Evolutionary conservation across 345 rosid species (phyloP), one percentile per base, ranked within the genome.

Genomic region (Ceriops tagal): DNA sequence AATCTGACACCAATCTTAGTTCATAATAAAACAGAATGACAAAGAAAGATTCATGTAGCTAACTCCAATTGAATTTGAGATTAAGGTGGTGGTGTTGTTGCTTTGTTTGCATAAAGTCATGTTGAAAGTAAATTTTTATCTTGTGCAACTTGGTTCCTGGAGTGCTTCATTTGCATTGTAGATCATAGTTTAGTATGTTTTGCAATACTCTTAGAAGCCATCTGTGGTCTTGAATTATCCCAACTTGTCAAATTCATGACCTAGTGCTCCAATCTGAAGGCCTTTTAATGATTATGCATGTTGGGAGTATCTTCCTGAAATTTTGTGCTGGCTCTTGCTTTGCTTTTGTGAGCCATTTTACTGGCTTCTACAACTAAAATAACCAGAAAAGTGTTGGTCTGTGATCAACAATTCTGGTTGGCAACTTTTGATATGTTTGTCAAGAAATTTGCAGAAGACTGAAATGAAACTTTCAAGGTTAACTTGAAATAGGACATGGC

Each of bases 181-280:
- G 46, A 20, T 65, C 68, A 35, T 9, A 4, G 31, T 37, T 20
- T 28, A 7, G 39, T 35, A 8, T 35, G 10, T 35, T 6, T 35
- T 35, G 39, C 39, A 35, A 35, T 35, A 7, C 39, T 39, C 13
- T 39, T 28, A 26, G 30, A 5, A 21, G 47, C 34, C 59, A 19
- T 32, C 60, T 66, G 21, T 46, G n/a, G 34, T 20, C 46, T 30
- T 20, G 22, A 52, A 53, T 47, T n/a, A 9, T 49, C 8, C 58
- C 37, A 62, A 70, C 51, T 51, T 35, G 59, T 34, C 66, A 63
- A 62, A 26, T 58, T 22, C 20, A 20, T 55, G 22, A 5, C 57
- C 51, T 2, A 39, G 15, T 8, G 46, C 46, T 39, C 13, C 46
- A 8, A 39, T 39, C 46, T 39, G 46, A 39, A 39, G 43, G 43